Conservation (phyloP, 169 alveolate species). For the Plasmodium chabaudi region DNA sequence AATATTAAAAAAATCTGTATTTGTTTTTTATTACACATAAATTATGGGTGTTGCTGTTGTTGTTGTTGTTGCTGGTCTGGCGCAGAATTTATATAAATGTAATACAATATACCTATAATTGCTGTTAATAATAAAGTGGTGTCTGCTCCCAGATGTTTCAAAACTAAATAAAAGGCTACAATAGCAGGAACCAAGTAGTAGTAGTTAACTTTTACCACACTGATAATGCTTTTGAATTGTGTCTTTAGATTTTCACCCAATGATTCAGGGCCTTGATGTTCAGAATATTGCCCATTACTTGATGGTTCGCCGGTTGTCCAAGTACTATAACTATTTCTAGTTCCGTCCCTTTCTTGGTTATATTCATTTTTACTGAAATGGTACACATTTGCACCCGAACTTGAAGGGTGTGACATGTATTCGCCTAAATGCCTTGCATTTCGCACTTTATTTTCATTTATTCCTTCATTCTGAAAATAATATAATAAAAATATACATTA, state of each 20-base stretch:
- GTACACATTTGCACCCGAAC: background rate
- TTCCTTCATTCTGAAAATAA: background rate
- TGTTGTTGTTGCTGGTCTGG: background rate
- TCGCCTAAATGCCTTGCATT: background rate
- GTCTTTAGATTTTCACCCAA: background rate
- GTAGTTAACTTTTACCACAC: background rate
- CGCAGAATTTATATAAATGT: background rate
- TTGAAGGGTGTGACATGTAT: background rate
- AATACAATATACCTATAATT: constrained; percentile 8
- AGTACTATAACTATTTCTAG: background rate
- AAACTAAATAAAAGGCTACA: constrained; percentile 18
- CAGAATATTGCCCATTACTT: background rate
- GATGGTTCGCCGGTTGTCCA: background rate
- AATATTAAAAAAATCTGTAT: background rate
- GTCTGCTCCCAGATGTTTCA: constrained; percentile 16
- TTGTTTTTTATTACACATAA: background rate
- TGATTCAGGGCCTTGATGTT: too few species aligned
- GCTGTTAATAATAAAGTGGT: constrained; percentile 8
- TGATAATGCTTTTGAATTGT: too few species aligned
- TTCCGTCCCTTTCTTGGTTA: constrained; percentile 11
- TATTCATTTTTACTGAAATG: background rate
- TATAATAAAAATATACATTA: background rate
- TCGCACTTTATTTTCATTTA: background rate
- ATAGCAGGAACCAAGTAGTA: constrained; percentile 4
- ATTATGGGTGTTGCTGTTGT: background rate